Evolutionary conservation across 208 protist species (phyloP).

Genomic region (Phytomonas serpens): DNA sequence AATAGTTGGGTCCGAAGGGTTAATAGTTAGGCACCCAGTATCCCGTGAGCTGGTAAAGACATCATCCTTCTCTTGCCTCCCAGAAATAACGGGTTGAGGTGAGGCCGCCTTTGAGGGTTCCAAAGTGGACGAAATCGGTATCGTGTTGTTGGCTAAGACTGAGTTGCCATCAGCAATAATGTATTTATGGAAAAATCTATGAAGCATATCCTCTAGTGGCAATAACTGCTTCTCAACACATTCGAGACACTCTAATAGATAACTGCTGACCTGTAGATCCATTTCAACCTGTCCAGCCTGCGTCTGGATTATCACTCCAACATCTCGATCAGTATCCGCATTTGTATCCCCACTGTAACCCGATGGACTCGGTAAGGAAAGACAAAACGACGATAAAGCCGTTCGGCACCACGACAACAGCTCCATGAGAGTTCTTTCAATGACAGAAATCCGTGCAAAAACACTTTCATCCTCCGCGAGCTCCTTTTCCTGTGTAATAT

Average conservation of each 20-base stretch:
- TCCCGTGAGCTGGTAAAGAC: not conserved
- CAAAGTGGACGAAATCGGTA: not conserved
- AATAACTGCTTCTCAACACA: not conserved
- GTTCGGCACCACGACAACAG: not conserved
- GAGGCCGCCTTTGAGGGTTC: not conserved
- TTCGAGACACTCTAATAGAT: not conserved
- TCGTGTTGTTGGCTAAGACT: not conserved
- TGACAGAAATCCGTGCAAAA: not conserved
- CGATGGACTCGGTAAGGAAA: not conserved
- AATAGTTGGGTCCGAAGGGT: not conserved
- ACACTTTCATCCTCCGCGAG: not conserved
- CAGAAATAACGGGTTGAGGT: not conserved
- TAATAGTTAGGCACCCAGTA: not conserved
- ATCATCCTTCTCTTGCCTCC: not conserved
- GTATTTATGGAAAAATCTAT: not conserved
- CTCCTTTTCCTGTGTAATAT: not conserved
- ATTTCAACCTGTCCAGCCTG: not conserved
- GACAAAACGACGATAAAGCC: not conserved
- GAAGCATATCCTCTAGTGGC: not conserved
- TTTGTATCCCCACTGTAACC: not conserved
- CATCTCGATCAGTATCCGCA: not conserved
- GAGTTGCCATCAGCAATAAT: not conserved
- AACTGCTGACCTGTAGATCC: not conserved
- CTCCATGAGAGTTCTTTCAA: conserved; percentile 1
- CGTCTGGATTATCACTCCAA: not conserved